Evolutionary conservation across 2,329 filamentous ascomycete genomes (phyloP), one percentile per base, ranked within the genome.

Genomic region (Elsinoe arachidis): DNA sequence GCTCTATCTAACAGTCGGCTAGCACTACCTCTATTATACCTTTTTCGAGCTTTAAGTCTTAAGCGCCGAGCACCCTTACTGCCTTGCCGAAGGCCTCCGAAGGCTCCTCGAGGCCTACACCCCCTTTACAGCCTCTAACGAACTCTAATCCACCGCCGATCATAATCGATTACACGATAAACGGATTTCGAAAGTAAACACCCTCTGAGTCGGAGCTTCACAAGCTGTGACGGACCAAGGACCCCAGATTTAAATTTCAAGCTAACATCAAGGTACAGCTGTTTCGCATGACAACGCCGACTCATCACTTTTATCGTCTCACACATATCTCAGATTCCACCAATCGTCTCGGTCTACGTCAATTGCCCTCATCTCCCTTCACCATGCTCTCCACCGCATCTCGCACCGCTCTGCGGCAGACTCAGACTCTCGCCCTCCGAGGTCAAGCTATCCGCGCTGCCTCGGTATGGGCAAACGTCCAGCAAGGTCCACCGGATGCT

Each of bases 391-490:
- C 57, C 30, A 93, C 59, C 44, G 51, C 49, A 37, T 60, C 59
- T 19, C 58, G 59, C 51, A 53, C 57, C 34, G 57, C 59, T 56
- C 49, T 61, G 33, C 52, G 59, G 35, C 59, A 60, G 49, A 47
- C 55, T 10, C 59, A 60, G 53, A 46, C 61, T 49, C 56, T 56
- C 34, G 58, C 52, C 38, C 56, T 61, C 53, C 55, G 57, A 59
- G 34, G 51, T 58, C 67, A 68, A 54, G 76, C 76, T 64, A 72
- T 77, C 63, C 78, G 82, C 70, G 81, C 85, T 67, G 85, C 83
- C 65, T 96, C 90, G 61, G 88, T 87, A 65, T 97, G 92, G 91
- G 83, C 88, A 70, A 87, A 88, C 69, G 90, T 97, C 57, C 86
- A 89, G 65, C 89, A 96, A 77, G 92, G 92, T 63, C 92, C 92